These are phyloP conservation scores for Plasmodium falciparum DNA, from an alignment of 169 alveolate species.

Conservation along the genomic window DNA sequence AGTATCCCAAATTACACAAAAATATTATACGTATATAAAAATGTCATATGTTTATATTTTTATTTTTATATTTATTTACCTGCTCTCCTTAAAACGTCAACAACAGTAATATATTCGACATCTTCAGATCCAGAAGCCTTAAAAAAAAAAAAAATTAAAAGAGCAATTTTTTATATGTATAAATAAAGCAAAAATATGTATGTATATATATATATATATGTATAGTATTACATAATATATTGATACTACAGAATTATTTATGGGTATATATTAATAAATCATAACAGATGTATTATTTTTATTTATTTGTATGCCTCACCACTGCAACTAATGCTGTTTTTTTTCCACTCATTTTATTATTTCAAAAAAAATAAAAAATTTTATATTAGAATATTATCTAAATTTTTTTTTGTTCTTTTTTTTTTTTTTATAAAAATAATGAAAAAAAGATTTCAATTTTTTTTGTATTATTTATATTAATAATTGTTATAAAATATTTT, in stretches of 20 bases:
- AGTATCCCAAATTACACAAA: neutral
- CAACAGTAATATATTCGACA: slow-evolving; percentile 84
- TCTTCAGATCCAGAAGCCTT: slow-evolving; percentile 85
- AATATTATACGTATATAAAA: neutral
- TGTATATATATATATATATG: neutral
- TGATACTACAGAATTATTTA: too few species aligned
- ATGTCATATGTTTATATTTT: slow-evolving; percentile 21
- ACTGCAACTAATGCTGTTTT: slow-evolving; percentile 75
- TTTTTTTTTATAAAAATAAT: neutral
- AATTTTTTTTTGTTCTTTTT: neutral
- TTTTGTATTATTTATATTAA: too few species aligned
- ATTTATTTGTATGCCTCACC: slow-evolving; percentile 35
- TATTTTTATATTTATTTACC: slow-evolving; percentile 72
- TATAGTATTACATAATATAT: too few species aligned
- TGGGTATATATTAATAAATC: neutral
- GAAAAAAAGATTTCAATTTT: neutral
- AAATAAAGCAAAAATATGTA: too few species aligned
- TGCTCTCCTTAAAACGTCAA: slow-evolving; percentile 84
- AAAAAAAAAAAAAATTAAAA: neutral
- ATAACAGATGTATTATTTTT: neutral
- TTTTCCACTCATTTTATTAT: slow-evolving; percentile 51
- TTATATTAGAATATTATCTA: neutral
- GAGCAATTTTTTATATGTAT: neutral
- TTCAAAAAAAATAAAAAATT: neutral
- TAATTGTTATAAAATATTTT: too few species aligned